Base-by-base conservation (phyloP, 805 yeast genomes). In the Monosporozyma yasuniensis region DNA sequence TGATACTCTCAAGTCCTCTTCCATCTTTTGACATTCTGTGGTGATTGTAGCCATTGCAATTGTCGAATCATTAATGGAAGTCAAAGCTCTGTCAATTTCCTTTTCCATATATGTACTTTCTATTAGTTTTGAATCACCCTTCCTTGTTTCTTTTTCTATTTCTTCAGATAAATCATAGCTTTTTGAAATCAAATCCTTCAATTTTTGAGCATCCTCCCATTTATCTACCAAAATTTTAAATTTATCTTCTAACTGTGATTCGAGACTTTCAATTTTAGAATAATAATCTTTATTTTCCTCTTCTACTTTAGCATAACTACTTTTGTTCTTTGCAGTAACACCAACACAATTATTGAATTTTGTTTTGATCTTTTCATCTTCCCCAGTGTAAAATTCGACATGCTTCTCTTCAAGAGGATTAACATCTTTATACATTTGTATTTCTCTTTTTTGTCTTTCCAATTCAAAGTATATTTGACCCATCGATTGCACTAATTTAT, bases 101-200 rank as follows among this genome's bases (percentile, higher is more conserved):
- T 70, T 71, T 8, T 64, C 58, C 79, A 82, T 83, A 64, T 85
- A 89, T 46, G 71, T 77, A 44, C 72, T 75, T 57, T 88, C 96
- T 34, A 78, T 79, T 1, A 64, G 63, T 42, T 73, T 72, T 5
- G 81, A 71, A 23, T 73, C 74, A 1, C 75, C 58, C 53, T 73
- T 73, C 12, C 69, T 65, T n/a, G 74, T 65, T 43, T 74, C 64
- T 27, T 65, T 72, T 30, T 68, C 65, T 2, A 83, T 66, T 47
- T 74, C 71, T 6, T 73, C 73, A 51, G 75, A 73, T 34, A 81
- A 59, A 5, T 72, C 71, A 59, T 74, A 66, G n/a, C 74, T 72
- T 42, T 56, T 51, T 42, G 53, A 39, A 51, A 53, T 56, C 48
- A 57, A 56, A 48, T 54, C 57, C 56, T 39, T 55, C 51, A 56